These are phyloP conservation scores for Aschersonia sp. DNA, from an alignment of 2,329 filamentous ascomycete genomes.

Conservation along the genomic window DNA sequence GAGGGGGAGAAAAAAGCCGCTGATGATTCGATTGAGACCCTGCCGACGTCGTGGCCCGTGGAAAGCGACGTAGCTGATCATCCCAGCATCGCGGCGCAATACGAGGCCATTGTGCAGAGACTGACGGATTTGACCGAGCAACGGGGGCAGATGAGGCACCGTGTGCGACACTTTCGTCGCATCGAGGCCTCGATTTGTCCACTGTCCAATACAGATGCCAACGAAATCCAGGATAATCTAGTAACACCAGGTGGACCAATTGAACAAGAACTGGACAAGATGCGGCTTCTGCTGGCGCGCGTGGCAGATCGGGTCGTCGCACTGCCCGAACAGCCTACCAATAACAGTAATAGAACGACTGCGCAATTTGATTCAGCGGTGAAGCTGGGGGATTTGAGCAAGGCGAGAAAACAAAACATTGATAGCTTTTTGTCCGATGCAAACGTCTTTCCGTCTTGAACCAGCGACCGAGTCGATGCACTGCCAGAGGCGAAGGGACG, in stretches of 20 bases:
- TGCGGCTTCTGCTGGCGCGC: slow-evolving; percentile 46
- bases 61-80: slow-evolving; percentile 19
- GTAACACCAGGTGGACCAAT: slow-evolving; percentile 50
- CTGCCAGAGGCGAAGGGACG: no score
- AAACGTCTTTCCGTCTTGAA: slow-evolving; percentile 8
- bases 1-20: slow-evolving; percentile 17
- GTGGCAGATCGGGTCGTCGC: slow-evolving; percentile 38
- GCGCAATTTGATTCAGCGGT: slow-evolving; percentile 7
- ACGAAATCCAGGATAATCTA: slow-evolving; percentile 47
- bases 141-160: slow-evolving; percentile 19
- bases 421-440: slow-evolving; percentile 22
- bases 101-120: slow-evolving; percentile 31
- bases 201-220: slow-evolving; percentile 10
- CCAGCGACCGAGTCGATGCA: background rate
- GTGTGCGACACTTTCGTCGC: slow-evolving; percentile 30
- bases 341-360: background rate
- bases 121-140: slow-evolving; percentile 33
- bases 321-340: slow-evolving; percentile 13
- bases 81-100: slow-evolving; percentile 34
- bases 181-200: slow-evolving; percentile 38
- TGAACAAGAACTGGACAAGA: slow-evolving; percentile 51
- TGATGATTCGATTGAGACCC: slow-evolving; percentile 25
- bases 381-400: slow-evolving; percentile 20
- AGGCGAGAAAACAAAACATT: slow-evolving; percentile 26
- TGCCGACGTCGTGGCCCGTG: slow-evolving; percentile 32